Evolutionary conservation across 192 early-diverging fungal species (phyloP).

Genomic region (Coemansia nantahalensis): DNA sequence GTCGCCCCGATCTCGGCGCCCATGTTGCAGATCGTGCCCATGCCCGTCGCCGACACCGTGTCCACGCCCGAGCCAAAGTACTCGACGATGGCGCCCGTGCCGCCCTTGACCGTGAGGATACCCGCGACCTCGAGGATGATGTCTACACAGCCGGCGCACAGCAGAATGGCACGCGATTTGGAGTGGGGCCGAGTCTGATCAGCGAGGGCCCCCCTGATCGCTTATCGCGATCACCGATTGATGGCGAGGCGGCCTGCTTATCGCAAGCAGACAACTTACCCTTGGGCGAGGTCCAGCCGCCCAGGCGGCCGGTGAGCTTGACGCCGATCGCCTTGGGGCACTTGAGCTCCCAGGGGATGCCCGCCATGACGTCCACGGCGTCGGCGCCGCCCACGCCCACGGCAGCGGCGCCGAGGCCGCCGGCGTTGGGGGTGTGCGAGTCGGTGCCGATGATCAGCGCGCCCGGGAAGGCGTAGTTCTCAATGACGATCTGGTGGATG

Average conservation of each 20-base stretch:
- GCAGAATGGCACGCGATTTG: too few relatives aligned
- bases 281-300: constrained; percentile 94
- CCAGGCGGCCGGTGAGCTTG: constrained; percentile 80
- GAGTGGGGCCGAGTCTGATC: neutral
- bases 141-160: constrained; percentile 27
- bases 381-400: constrained; percentile 98
- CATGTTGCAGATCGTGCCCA: constrained; percentile 99
- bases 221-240: neutral
- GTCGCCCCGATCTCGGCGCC: constrained; percentile 98
- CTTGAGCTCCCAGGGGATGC: constrained; percentile 99
- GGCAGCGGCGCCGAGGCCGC: constrained; percentile 94
- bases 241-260: too few relatives aligned
- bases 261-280: constrained; percentile 13
- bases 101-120: constrained; percentile 94
- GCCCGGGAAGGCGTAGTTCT: constrained; percentile 98
- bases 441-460: constrained; percentile 97
- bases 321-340: constrained; percentile 95
- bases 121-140: constrained; percentile 95
- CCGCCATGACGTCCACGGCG: constrained; percentile 99
- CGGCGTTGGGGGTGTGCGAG: constrained; percentile 97
- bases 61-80: constrained; percentile 97
- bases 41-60: constrained; percentile 92
- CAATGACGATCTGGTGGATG: constrained; percentile 96
- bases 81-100: constrained; percentile 95
- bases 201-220: neutral